phyloP scores from a whole-genome alignment of 345 rosid genomes.

The Pugionium cornutum region DNA sequence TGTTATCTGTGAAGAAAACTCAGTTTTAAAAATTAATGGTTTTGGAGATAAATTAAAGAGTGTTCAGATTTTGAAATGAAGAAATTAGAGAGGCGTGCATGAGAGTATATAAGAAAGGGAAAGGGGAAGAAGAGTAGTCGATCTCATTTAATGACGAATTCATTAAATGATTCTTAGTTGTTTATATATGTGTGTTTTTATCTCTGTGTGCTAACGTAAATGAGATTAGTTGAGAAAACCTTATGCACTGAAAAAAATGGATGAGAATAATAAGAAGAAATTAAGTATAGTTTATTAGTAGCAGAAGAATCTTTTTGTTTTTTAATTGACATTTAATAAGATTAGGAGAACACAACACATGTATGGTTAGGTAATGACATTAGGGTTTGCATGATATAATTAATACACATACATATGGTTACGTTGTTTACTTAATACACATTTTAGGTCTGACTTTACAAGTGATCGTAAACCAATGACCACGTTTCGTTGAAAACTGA shows the following conservation, averaged over 20 bases:
- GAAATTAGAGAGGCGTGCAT: slow-evolving; percentile 9
- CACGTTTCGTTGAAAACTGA: slow-evolving; percentile 23
- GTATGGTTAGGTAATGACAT: slow-evolving; percentile 37
- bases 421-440: slow-evolving; percentile 12
- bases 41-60: slow-evolving; percentile 23
- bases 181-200: slow-evolving; percentile 19
- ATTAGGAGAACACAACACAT: slow-evolving; percentile 33
- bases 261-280: slow-evolving; percentile 35
- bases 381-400: slow-evolving; percentile 35
- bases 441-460: slow-evolving; percentile 37
- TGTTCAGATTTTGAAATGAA: slow-evolving; percentile 30
- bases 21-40: slow-evolving; percentile 18
- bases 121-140: slow-evolving; percentile 11
- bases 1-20: not conserved
- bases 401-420: slow-evolving; percentile 13
- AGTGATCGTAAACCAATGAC: slow-evolving; percentile 24
- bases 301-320: slow-evolving; percentile 27
- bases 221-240: slow-evolving; percentile 45
- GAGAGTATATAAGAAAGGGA: slow-evolving; percentile 25
- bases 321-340: slow-evolving; percentile 23
- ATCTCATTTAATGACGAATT: slow-evolving; percentile 25
- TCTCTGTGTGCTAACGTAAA: slow-evolving; percentile 35
- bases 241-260: slow-evolving; percentile 31
- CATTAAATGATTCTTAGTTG: slow-evolving; percentile 25
- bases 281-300: not conserved